A percentile compares a stretch with the other conserved stretches of the same genome.
phyloP scores from a whole-genome alignment of 176 grass and related monocot genomes.

The Rhynchospora tenuis region DNA sequence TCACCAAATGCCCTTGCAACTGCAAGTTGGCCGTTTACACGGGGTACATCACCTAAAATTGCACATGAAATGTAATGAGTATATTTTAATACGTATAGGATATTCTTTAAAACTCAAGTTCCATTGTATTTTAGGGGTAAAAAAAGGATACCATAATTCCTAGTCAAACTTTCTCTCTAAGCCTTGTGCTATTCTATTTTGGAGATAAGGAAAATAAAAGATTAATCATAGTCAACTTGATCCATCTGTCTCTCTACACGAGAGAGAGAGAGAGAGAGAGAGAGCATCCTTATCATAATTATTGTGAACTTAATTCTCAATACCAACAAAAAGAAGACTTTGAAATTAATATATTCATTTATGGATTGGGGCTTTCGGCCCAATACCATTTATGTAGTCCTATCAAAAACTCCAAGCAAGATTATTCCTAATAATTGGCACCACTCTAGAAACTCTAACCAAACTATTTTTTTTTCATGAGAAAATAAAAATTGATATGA shows the following conservation, averaged over 20 bases:
- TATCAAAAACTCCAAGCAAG: background rate
- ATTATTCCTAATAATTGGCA: background rate
- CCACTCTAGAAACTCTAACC: background rate
- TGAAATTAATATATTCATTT: background rate
- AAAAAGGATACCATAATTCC: background rate
- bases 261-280: background rate
- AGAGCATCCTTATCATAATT: background rate
- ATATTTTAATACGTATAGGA: background rate
- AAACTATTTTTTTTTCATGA: background rate
- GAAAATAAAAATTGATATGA: background rate
- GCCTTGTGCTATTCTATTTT: background rate
- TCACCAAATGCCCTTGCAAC: conserved; percentile 98
- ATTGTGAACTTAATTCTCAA: background rate
- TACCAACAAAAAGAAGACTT: background rate
- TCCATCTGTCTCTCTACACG: background rate
- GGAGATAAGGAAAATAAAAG: background rate
- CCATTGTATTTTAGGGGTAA: background rate
- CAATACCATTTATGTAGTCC: background rate
- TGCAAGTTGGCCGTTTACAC: conserved; percentile 98
- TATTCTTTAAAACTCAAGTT: background rate
- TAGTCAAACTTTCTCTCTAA: background rate
- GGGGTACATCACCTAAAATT: conserved; percentile 80
- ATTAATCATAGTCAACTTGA: background rate
- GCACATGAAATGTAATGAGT: background rate
- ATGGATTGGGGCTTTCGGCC: background rate